Conservation (phyloP, 2,329 filamentous ascomycete genomes). For the Phaeosphaeriaceae sp. region DNA sequence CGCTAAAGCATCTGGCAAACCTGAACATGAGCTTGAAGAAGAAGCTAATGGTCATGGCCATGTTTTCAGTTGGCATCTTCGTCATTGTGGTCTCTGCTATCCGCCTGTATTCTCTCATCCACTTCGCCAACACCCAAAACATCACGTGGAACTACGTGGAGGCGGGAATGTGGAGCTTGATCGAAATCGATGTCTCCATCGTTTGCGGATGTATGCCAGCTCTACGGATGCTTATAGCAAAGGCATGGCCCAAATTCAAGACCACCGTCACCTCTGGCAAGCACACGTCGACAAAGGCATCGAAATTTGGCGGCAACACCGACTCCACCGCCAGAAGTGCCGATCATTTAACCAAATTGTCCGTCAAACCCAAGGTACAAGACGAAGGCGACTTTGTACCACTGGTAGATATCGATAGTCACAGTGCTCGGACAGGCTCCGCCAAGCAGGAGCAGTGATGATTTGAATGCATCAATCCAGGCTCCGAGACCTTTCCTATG, state of each 20-base stretch:
- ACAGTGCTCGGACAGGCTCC: slow-evolving; percentile 6
- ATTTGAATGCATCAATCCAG: background rate
- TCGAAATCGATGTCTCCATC: slow-evolving; percentile 44
- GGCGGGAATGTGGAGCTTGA: slow-evolving; percentile 50
- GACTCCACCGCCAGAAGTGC: slow-evolving; percentile 1
- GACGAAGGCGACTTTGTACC: slow-evolving; percentile 30
- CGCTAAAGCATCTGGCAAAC: slow-evolving; percentile 37
- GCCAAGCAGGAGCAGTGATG: background rate
- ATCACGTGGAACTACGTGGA: slow-evolving; percentile 50
- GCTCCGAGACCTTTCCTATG: background rate
- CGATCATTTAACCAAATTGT: slow-evolving; percentile 13
- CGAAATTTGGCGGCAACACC: background rate
- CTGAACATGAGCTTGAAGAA: slow-evolving; percentile 42
- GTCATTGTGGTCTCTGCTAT: slow-evolving; percentile 54
- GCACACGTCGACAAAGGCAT: slow-evolving; percentile 6
- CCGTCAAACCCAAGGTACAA: slow-evolving; percentile 23
- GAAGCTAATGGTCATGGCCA: slow-evolving; percentile 46
- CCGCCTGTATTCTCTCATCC: slow-evolving; percentile 49
- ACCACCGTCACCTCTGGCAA: slow-evolving; percentile 18
- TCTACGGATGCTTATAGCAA: slow-evolving; percentile 22
- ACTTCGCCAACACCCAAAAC: slow-evolving; percentile 53
- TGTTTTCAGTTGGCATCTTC: slow-evolving; percentile 49
- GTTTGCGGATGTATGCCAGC: slow-evolving; percentile 55
- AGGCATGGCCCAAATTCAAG: slow-evolving; percentile 22
- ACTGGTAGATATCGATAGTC: slow-evolving; percentile 27